A percentile compares a stretch with the other conserved stretches of the same genome.
Conservation (phyloP, 805 yeast genomes). For the Ogataea paradorogensis region DNA sequence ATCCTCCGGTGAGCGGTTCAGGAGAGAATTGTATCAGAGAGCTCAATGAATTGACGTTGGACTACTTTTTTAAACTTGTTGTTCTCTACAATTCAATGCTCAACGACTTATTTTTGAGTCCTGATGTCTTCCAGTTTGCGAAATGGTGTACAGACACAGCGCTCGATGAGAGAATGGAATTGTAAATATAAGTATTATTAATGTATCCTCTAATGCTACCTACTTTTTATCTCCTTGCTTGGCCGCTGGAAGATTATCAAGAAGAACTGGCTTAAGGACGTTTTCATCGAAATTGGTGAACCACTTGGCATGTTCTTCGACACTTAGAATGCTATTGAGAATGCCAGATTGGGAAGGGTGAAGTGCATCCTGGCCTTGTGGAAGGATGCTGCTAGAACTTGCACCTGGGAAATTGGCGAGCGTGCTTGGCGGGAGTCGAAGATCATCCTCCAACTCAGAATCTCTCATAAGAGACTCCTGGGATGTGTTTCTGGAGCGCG, state of each 20-base stretch:
- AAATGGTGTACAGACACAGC: constrained; percentile 71
- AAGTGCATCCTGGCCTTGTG: constrained; percentile 1
- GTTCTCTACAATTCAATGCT: constrained; percentile 59
- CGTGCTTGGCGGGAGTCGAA: constrained; percentile 34
- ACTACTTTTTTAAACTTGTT: constrained; percentile 62
- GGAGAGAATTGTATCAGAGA: constrained; percentile 46
- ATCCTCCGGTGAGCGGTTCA: constrained; percentile 31
- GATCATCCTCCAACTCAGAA: constrained; percentile 34
- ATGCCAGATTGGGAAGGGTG: constrained; percentile 15
- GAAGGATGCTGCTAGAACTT: constrained; percentile 12
- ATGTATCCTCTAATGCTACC: background rate
- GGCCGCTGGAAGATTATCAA: constrained; percentile 51
- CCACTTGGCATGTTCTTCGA: constrained; percentile 83
- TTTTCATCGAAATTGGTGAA: constrained; percentile 91
- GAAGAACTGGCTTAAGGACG: constrained; percentile 85
- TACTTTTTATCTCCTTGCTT: constrained; percentile 12
- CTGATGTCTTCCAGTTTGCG: constrained; percentile 64
- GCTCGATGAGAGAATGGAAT: constrained; percentile 43
- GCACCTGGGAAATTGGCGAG: constrained; percentile 22
- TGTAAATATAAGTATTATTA: constrained; percentile 5
- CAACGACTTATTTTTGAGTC: constrained; percentile 60
- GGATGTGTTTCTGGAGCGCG: constrained; percentile 26
- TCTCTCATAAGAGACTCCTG: constrained; percentile 30
- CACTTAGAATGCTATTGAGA: constrained; percentile 32
- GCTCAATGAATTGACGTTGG: constrained; percentile 62